These are phyloP conservation scores for Trichomonas gallinae DNA, from an alignment of 208 protist genomes.

Conservation along the genomic window DNA sequence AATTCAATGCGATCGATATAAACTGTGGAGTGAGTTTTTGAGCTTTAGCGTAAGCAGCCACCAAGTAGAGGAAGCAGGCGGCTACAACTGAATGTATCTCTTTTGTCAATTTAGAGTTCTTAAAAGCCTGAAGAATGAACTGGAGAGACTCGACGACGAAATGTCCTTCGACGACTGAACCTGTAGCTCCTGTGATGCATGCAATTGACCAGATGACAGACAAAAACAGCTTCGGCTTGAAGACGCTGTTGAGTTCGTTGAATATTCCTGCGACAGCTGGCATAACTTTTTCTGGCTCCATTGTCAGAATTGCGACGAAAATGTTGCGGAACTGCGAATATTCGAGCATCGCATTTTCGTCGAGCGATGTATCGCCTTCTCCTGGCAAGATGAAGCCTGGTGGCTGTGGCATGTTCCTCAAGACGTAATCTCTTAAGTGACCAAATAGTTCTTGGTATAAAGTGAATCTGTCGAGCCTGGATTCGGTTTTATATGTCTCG, in stretches of 20 bases:
- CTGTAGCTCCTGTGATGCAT: background rate
- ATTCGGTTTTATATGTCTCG: background rate
- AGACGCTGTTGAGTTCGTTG: background rate
- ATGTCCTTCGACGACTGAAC: background rate
- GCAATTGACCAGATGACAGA: background rate
- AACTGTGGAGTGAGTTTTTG: background rate
- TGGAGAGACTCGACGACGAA: background rate
- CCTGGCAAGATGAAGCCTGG: background rate
- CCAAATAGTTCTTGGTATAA: background rate
- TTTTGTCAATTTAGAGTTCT: background rate
- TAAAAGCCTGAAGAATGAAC: background rate
- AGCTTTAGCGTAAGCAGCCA: background rate
- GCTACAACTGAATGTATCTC: background rate
- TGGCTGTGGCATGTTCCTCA: background rate
- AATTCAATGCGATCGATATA: background rate
- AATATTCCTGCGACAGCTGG: background rate
- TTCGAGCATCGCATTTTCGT: background rate
- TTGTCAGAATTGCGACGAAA: background rate
- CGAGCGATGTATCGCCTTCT: background rate
- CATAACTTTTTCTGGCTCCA: background rate
- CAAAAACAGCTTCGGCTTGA: background rate
- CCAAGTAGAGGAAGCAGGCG: background rate
- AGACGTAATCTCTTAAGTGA: background rate
- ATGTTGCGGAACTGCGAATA: background rate
- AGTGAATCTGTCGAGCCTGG: background rate